phyloP scores from a whole-genome alignment of 106 monocot genomes.

The Dendrobium nobile region DNA sequence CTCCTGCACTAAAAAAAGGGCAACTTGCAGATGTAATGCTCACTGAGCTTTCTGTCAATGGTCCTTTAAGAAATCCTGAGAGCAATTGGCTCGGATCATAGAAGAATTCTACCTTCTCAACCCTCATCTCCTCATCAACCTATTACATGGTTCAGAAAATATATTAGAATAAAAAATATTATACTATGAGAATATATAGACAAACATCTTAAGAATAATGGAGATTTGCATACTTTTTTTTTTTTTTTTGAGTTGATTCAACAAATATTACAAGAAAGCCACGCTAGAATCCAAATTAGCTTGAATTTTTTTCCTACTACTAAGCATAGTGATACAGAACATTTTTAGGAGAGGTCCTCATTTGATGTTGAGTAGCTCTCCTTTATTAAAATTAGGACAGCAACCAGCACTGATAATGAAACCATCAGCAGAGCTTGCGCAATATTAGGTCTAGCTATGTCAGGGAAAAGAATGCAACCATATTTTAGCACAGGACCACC shows the following conservation, averaged over 20 bases:
- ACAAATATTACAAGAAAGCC: too few species aligned
- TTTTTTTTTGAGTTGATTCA: too few species aligned
- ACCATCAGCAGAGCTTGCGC: conserved; percentile 60
- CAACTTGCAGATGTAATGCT: neutral
- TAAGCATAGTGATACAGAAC: neutral
- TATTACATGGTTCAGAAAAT: too few species aligned
- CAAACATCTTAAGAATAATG: too few species aligned
- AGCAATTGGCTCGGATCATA: conserved; percentile 42
- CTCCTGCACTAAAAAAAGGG: conserved; percentile 13
- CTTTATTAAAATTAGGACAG: conserved; percentile 55
- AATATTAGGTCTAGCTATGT: conserved; percentile 65
- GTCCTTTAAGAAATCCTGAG: conserved; percentile 22
- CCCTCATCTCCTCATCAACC: conserved; percentile 35
- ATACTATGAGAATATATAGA: too few species aligned
- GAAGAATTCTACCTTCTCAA: conserved; percentile 37
- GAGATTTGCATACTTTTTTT: too few species aligned
- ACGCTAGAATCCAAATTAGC: neutral
- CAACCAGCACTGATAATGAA: conserved; percentile 46
- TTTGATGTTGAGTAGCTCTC: conserved; percentile 33
- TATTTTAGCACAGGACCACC: conserved; percentile 67
- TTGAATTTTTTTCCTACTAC: neutral
- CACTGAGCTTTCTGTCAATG: neutral
- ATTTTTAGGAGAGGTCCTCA: conserved; percentile 18
- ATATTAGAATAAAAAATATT: too few species aligned
- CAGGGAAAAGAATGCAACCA: conserved; percentile 76